phyloP scores from a whole-genome alignment of 345 rosid genomes.

The Geranium rotundifolium region DNA sequence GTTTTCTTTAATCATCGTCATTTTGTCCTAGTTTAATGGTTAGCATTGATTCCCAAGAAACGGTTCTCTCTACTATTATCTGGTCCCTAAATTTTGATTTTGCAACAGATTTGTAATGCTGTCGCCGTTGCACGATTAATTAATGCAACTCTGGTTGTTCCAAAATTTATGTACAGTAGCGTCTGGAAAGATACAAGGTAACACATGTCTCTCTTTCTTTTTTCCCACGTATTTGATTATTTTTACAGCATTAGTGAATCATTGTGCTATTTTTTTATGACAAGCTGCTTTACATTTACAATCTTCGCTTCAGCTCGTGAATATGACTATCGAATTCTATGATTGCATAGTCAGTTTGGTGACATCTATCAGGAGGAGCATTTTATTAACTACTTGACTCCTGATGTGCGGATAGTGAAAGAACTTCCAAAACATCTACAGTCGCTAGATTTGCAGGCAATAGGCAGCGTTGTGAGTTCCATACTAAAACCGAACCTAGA shows the following conservation, averaged over 20 bases:
- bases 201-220: slow-evolving; percentile 16
- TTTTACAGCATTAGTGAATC: neutral
- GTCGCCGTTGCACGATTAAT: slow-evolving; percentile 76
- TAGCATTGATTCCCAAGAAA: neutral
- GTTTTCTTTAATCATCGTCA: neutral
- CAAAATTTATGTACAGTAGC: slow-evolving; percentile 84
- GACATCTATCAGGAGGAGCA: slow-evolving; percentile 89
- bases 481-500: neutral
- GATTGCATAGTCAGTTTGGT: slow-evolving; percentile 58
- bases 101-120: slow-evolving; percentile 77
- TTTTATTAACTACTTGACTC: slow-evolving; percentile 65
- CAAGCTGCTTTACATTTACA: neutral
- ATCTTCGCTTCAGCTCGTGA: slow-evolving; percentile 10
- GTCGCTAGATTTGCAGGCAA: slow-evolving; percentile 79
- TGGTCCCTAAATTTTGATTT: slow-evolving; percentile 1
- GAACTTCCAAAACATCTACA: slow-evolving; percentile 69
- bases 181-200: slow-evolving; percentile 95
- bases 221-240: neutral
- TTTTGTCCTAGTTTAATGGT: neutral
- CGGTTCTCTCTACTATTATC: neutral
- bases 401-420: slow-evolving; percentile 75
- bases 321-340: slow-evolving; percentile 13
- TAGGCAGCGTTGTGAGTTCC: slow-evolving; percentile 77
- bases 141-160: slow-evolving; percentile 82
- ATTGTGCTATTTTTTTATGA: neutral